Percentiles rank a stretch among this genome's conserved stretches.
These are phyloP conservation scores for Staphylotrichum longicolle DNA, from an alignment of 495 filamentous ascomycete species.

Conservation along the genomic window DNA sequence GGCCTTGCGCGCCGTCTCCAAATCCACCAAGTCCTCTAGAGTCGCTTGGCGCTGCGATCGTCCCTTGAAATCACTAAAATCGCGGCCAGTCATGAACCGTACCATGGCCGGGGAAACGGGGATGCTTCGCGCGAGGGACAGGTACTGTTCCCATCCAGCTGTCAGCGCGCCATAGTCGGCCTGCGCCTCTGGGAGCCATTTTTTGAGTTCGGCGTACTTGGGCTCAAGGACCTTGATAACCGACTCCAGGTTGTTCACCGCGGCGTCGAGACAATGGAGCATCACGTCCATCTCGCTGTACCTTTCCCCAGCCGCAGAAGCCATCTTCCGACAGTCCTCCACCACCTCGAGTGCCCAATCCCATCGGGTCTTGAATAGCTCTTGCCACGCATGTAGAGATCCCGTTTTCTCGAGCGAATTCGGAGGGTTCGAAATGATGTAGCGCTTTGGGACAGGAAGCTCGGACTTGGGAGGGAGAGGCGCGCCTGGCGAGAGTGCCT, in stretches of 20 bases:
- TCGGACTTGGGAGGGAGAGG: conserved; percentile 46
- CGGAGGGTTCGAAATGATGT: conserved; percentile 59
- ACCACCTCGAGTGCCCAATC: conserved; percentile 72
- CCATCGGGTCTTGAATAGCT: conserved; percentile 68
- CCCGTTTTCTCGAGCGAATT: conserved; percentile 70
- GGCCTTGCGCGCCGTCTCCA: conserved; percentile 62
- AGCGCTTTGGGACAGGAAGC: conserved; percentile 57
- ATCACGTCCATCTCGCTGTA: conserved; percentile 70
- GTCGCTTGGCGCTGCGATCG: conserved; percentile 45
- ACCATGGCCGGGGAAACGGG: conserved; percentile 53
- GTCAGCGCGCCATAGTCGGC: conserved; percentile 67
- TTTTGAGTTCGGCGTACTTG: conserved; percentile 68
- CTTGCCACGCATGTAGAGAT: conserved; percentile 77
- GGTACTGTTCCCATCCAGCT: conserved; percentile 65
- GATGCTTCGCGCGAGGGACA: conserved; percentile 61
- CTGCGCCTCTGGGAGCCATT: conserved; percentile 67
- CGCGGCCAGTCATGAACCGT: conserved; percentile 52
- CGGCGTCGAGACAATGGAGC: conserved; percentile 68
- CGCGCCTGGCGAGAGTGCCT: conserved; percentile 42
- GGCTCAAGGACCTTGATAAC: conserved; percentile 72
- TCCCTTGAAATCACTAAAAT: conserved; percentile 42
- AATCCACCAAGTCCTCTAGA: conserved; percentile 70
- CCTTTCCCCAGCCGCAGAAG: conserved; percentile 45
- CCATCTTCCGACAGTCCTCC: conserved; percentile 59
- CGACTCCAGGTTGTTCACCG: conserved; percentile 73